A percentile compares a stretch with the other conserved stretches of the same genome.
phyloP scores from a whole-genome alignment of 352 stramenopile species.

The Pythium chondricola region DNA sequence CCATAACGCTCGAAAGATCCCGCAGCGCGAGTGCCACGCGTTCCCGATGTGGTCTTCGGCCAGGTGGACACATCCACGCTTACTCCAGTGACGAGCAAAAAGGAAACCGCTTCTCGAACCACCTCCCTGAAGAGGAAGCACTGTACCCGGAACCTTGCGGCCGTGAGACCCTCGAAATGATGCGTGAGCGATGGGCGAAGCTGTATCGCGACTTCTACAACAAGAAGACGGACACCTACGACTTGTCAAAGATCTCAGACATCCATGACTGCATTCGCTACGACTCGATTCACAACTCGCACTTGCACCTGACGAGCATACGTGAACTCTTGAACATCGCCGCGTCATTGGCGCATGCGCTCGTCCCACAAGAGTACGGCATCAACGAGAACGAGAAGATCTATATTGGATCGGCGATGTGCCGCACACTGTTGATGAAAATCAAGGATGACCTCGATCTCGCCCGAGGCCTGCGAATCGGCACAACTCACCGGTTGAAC shows the following conservation, averaged over 20 bases:
- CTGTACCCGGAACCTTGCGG: constrained; percentile 79
- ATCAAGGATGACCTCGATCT: constrained; percentile 85
- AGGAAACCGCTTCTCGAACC: constrained; percentile 12
- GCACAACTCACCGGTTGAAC: constrained; percentile 76
- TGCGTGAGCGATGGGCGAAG: constrained; percentile 90
- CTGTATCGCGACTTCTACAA: constrained; percentile 96
- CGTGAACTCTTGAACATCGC: constrained; percentile 94
- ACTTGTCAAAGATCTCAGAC: constrained; percentile 97
- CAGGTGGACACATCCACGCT: constrained; percentile 41
- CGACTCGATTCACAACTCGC: constrained; percentile 97
- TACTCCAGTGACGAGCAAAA: constrained; percentile 37
- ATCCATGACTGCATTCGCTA: constrained; percentile 98
- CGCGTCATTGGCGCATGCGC: constrained; percentile 86
- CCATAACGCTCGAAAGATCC: constrained; percentile 45
- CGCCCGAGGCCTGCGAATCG: constrained; percentile 57
- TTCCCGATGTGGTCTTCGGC: constrained; percentile 19
- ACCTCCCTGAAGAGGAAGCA: constrained; percentile 46
- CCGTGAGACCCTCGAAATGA: constrained; percentile 80
- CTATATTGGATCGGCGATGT: constrained; percentile 84
- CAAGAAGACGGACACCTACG: constrained; percentile 89
- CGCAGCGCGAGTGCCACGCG: constrained; percentile 58
- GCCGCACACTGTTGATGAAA: constrained; percentile 82
- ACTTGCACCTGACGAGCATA: constrained; percentile 90
- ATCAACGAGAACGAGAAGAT: constrained; percentile 86
- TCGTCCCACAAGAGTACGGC: constrained; percentile 87